These are phyloP conservation scores for Thielaviopsis punctulata DNA, from an alignment of 2,329 filamentous ascomycete genomes.

Conservation along the genomic window DNA sequence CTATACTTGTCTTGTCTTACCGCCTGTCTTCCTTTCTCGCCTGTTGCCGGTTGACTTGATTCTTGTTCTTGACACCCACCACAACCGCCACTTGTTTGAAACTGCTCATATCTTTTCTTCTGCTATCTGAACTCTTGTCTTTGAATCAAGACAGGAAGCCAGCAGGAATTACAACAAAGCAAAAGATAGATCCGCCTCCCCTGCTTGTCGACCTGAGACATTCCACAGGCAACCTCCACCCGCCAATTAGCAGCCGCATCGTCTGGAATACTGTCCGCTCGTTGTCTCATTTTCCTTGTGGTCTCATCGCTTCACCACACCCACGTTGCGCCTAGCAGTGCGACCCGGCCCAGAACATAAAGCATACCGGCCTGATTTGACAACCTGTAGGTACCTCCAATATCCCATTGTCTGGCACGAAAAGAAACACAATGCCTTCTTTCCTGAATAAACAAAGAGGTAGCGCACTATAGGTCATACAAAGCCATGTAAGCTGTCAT, in stretches of 20 bases:
- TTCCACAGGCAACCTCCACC: not conserved
- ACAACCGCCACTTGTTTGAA: not conserved
- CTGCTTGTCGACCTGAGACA: not conserved
- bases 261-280: not conserved
- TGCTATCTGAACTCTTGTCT: not conserved
- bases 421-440: too few relatives aligned
- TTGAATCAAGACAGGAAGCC: not conserved
- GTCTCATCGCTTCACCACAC: not conserved
- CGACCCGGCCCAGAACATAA: not conserved
- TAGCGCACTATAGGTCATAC: too few relatives aligned
- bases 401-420: not conserved
- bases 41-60: slow-evolving; percentile 5
- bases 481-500: too few relatives aligned
- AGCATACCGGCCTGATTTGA: not conserved
- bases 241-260: not conserved
- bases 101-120: not conserved
- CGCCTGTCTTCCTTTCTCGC: slow-evolving; percentile 8
- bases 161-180: not conserved
- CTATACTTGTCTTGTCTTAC: slow-evolving; percentile 7
- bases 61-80: slow-evolving; percentile 1
- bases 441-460: too few relatives aligned
- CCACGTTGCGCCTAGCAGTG: not conserved
- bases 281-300: not conserved
- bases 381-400: not conserved
- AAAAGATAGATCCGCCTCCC: not conserved